These are phyloP conservation scores for Acacia crassicarpa DNA, from an alignment of 306 rosid species.

Conservation along the genomic window DNA sequence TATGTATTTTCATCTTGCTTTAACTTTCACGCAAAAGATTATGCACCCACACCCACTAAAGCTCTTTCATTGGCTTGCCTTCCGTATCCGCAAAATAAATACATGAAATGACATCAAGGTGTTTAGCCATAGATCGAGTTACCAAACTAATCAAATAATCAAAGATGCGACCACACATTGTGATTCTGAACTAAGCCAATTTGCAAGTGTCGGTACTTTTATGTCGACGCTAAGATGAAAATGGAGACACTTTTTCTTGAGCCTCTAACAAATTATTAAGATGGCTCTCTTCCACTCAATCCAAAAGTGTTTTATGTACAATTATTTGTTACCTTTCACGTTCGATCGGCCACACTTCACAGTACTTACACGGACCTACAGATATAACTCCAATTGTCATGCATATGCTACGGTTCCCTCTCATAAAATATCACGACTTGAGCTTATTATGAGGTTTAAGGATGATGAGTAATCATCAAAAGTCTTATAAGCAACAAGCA, in stretches of 20 bases:
- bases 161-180: background rate
- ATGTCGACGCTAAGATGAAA: background rate
- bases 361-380: background rate
- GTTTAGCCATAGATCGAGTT: background rate
- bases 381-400: background rate
- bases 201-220: background rate
- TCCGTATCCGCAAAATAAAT: background rate
- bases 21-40: slow-evolving; percentile 1
- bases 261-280: background rate
- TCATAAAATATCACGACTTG: background rate
- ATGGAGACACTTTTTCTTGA: background rate
- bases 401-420: background rate
- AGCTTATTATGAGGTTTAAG: too few species aligned
- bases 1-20: background rate
- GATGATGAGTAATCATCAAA: too few species aligned
- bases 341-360: background rate
- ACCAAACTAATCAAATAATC: background rate
- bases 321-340: background rate
- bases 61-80: background rate
- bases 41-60: background rate
- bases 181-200: background rate
- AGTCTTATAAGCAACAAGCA: too few species aligned
- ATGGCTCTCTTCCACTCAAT: background rate
- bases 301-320: background rate
- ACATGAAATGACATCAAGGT: background rate